A percentile compares a stretch with the other conserved stretches of the same genome.
These are phyloP conservation scores for Exserohilum turcica DNA, from an alignment of 2,329 filamentous ascomycete species.

Conservation along the genomic window DNA sequence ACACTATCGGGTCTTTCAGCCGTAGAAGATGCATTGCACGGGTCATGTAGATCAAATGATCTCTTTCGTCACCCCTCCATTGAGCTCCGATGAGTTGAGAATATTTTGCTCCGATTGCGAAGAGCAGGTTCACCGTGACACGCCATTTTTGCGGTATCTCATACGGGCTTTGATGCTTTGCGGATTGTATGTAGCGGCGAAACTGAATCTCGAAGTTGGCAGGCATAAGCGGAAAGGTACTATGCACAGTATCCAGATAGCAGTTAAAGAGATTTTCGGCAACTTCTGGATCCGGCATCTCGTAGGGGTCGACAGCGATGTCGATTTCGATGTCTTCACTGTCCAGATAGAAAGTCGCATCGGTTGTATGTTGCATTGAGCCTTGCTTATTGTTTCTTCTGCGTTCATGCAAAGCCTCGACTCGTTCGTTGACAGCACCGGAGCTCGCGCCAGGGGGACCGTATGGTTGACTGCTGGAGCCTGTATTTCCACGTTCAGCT, in stretches of 20 bases:
- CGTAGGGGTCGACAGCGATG: slow-evolving; percentile 30
- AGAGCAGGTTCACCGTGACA: slow-evolving; percentile 49
- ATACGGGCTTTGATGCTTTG: slow-evolving; percentile 12
- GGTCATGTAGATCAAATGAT: slow-evolving; percentile 49
- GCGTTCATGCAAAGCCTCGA: slow-evolving; percentile 27
- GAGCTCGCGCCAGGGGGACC: slow-evolving; percentile 26
- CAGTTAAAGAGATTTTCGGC: slow-evolving; percentile 42
- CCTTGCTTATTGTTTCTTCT: slow-evolving; percentile 14
- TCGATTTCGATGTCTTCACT: slow-evolving; percentile 36
- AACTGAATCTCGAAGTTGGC: slow-evolving; percentile 28
- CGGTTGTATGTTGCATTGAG: slow-evolving; percentile 26
- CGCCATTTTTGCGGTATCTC: slow-evolving; percentile 35
- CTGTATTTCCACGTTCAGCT: slow-evolving; percentile 10
- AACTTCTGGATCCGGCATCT: slow-evolving; percentile 38
- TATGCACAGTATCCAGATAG: slow-evolving; percentile 47
- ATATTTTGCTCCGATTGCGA: slow-evolving; percentile 50
- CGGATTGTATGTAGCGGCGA: slow-evolving; percentile 18
- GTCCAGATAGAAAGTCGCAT: slow-evolving; percentile 45
- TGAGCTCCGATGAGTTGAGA: slow-evolving; percentile 40
- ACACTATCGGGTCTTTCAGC: slow-evolving; percentile 22
- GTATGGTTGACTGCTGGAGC: slow-evolving; percentile 20
- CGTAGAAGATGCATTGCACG: slow-evolving; percentile 33
- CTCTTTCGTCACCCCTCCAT: slow-evolving; percentile 37
- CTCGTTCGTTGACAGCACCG: slow-evolving; percentile 16
- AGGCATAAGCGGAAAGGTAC: slow-evolving; percentile 39